Percentiles rank a stretch among this genome's conserved stretches.
These are phyloP conservation scores for Penicillium argentinense DNA, from an alignment of 495 filamentous ascomycete species.

Conservation along the genomic window DNA sequence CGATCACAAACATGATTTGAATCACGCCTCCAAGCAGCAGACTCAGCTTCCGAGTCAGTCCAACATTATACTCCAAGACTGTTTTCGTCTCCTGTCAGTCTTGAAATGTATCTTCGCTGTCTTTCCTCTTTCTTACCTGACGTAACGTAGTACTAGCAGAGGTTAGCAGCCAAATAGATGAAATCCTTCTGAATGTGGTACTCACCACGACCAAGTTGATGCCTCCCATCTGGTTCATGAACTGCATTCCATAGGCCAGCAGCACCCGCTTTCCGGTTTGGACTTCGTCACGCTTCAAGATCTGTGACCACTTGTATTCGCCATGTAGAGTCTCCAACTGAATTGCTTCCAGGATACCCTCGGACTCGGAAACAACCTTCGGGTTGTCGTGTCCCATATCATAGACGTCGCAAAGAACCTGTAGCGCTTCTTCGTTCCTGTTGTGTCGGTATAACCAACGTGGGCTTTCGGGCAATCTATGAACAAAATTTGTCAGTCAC, in stretches of 20 bases:
- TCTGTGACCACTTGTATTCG: slow-evolving; percentile 43
- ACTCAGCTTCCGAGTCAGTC: slow-evolving; percentile 44
- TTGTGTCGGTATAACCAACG: slow-evolving; percentile 45
- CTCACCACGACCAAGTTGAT: slow-evolving; percentile 51
- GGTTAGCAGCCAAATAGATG: too few species aligned
- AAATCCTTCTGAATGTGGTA: background rate
- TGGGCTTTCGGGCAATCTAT: slow-evolving; percentile 44
- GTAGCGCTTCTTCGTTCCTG: slow-evolving; percentile 42
- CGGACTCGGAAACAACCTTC: slow-evolving; percentile 41
- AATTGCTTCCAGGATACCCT: slow-evolving; percentile 47
- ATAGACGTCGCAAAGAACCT: slow-evolving; percentile 51
- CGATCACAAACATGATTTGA: slow-evolving; percentile 37
- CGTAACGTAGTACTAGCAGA: slow-evolving; percentile 46
- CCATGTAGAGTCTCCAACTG: slow-evolving; percentile 41
- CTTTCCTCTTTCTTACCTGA: too few species aligned
- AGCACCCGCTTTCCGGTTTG: slow-evolving; percentile 51
- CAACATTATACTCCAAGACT: slow-evolving; percentile 48
- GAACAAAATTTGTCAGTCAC: slow-evolving; percentile 8
- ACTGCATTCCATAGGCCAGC: slow-evolving; percentile 43
- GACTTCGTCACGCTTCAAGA: slow-evolving; percentile 52
- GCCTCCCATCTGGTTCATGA: slow-evolving; percentile 37
- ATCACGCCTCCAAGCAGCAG: slow-evolving; percentile 52
- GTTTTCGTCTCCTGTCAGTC: background rate
- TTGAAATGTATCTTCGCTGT: too few species aligned
- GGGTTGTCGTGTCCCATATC: slow-evolving; percentile 18